Base-by-base conservation (phyloP, 805 yeast species). In the Wickerhamomyces alni region DNA sequence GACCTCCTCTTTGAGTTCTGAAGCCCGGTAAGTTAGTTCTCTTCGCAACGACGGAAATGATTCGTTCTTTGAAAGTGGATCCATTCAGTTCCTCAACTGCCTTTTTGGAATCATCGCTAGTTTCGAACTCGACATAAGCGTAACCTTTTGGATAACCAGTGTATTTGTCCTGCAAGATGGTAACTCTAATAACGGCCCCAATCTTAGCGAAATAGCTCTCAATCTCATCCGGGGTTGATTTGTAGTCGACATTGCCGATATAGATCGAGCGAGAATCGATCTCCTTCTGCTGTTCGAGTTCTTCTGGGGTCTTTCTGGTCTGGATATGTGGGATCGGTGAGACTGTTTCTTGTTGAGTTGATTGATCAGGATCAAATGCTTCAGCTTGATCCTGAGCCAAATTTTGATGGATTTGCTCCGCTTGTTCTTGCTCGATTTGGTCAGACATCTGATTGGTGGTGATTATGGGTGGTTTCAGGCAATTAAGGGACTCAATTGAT, bases 61-160 rank as follows among this genome's bases (percentile, higher is more conserved):
- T 66, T 41, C 79, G 64, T 1, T 70, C 76, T 32, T 69, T 63
- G 40, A 80, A 63, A 26, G 52, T 58, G 8, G 65, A 43, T 8
- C 69, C 75, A 41, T 70, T 61, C 27, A 72, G 48, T 12, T 54
- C 57, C 11, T 55, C 58, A 34, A 80, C 55, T 1, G 87, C 85
- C 22, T 57, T 57, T 6, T 55, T 49, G 7, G 73, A 79, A 13
- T 71, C 59, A 6, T 62, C 70, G 5, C 46, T 43, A 8, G 55
- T 50, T 12, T 67, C 70, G 51, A 77, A 81, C 47, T 82, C 80
- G 25, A 81, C 65, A 47, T 77, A 81, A 2, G 85, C 87, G 52
- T 74, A 77, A 2, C 85, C 86, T 45, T 69, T 72, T 8, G 77
- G 72, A 16, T 55, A 54, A 1, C 76, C 75, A 2, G 73, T 63